Conservation (phyloP, 1,284 basidiomycete genomes). For the Xanthoconium separans region DNA sequence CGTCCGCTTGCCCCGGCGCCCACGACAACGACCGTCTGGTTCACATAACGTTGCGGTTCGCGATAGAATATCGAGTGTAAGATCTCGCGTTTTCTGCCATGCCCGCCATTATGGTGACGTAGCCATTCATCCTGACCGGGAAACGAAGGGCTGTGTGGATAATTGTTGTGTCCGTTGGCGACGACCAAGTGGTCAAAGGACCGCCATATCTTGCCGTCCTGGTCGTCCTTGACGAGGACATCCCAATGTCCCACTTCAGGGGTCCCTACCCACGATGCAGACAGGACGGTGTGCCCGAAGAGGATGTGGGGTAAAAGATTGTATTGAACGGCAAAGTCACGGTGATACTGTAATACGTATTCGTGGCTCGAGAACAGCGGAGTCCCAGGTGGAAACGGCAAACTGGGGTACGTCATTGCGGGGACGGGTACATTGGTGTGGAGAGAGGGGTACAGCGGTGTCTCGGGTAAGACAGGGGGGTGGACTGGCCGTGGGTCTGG, state of each 20-base stretch:
- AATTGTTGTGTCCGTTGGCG: conserved; percentile 54
- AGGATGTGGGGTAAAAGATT: conserved; percentile 41
- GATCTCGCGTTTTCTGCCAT: conserved; percentile 35
- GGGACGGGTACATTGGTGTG: conserved; percentile 55
- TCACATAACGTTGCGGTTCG: conserved; percentile 43
- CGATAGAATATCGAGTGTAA: conserved; percentile 58
- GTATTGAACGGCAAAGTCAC: conserved; percentile 38
- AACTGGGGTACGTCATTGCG: conserved; percentile 52
- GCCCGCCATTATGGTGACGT: conserved; percentile 22
- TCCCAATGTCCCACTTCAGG: conserved; percentile 44
- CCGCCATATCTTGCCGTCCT: conserved; percentile 13
- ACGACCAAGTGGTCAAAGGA: conserved; percentile 54
- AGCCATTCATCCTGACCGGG: conserved; percentile 51
- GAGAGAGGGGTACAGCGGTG: conserved; percentile 54
- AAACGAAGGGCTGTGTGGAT: conserved; percentile 44
- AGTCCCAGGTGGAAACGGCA: conserved; percentile 45
- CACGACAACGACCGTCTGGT: conserved; percentile 48
- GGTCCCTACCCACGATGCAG: conserved; percentile 46
- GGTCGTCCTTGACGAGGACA: conserved; percentile 29
- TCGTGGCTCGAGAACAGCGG: conserved; percentile 50
- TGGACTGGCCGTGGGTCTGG: conserved; percentile 41
- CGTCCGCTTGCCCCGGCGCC: conserved; percentile 51
- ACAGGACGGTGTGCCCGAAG: conserved; percentile 42
- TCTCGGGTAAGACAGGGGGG: conserved; percentile 51
- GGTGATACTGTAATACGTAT: conserved; percentile 47